Percentiles rank a stretch among this genome's conserved stretches.
phyloP scores from a whole-genome alignment of 2,329 filamentous ascomycete species.

The Aureobasidium sp. region DNA sequence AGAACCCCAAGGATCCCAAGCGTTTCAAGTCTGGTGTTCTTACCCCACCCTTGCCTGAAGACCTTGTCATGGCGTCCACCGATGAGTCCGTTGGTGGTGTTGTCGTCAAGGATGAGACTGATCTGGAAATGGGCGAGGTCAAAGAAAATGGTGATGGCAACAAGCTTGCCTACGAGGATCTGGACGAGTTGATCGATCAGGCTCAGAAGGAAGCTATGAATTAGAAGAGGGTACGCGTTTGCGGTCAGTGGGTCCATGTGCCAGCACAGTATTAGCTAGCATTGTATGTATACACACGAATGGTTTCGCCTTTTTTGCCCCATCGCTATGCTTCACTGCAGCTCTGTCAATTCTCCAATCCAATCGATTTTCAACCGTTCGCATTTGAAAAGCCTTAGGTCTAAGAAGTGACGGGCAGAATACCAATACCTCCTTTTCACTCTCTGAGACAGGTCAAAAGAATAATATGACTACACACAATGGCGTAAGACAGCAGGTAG shows the following conservation, averaged over 20 bases:
- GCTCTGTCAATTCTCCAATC: background rate
- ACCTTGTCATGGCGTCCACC: background rate
- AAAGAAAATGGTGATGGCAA: background rate
- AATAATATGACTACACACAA: background rate
- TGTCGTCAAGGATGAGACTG: background rate
- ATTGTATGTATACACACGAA: background rate
- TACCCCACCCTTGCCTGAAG: conserved; percentile 1
- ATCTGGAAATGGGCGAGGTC: conserved; percentile 8
- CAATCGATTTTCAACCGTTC: background rate
- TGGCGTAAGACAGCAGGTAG: background rate
- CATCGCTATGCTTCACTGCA: background rate
- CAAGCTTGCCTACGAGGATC: background rate
- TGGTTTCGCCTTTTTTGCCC: no score
- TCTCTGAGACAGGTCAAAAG: no score
- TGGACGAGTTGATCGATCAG: conserved; percentile 9
- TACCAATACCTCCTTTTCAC: background rate
- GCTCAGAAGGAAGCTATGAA: conserved; percentile 1
- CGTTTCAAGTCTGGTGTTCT: conserved; percentile 6
- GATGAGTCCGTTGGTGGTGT: background rate
- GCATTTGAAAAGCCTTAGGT: background rate
- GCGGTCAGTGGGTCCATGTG: no score
- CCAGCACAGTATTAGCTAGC: background rate
- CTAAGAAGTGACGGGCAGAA: background rate
- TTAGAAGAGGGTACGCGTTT: background rate
- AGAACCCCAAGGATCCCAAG: background rate